A percentile compares a stretch with the other conserved stretches of the same genome.
Conservation (phyloP, 1,284 basidiomycete species). For the Malassezia pachydermatis region DNA sequence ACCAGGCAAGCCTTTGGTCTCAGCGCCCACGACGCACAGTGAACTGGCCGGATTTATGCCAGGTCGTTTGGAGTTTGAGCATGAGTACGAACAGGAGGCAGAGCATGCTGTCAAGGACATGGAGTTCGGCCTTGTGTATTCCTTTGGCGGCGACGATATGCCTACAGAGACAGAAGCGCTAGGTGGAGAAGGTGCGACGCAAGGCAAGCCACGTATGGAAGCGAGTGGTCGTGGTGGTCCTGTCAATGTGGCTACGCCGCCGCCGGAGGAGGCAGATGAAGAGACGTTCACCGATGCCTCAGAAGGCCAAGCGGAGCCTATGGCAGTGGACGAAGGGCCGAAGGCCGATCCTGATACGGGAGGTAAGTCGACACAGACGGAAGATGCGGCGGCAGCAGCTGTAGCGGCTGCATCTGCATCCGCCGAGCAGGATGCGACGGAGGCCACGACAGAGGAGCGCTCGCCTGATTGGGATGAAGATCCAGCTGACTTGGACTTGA, state of each 20-base stretch:
- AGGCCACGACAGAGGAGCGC: conserved; percentile 32
- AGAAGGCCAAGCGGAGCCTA: conserved; percentile 2
- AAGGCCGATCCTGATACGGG: not conserved
- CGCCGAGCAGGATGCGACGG: too few relatives aligned
- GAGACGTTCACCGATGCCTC: conserved; percentile 17
- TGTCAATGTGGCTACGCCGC: conserved; percentile 26
- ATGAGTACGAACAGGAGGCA: conserved; percentile 81
- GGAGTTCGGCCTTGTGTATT: conserved; percentile 77
- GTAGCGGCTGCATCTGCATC: conserved; percentile 15
- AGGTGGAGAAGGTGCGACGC: conserved; percentile 31
- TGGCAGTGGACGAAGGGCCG: conserved; percentile 13
- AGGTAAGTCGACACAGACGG: conserved; percentile 6
- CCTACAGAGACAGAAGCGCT: conserved; percentile 38
- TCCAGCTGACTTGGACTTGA: conserved; percentile 72
- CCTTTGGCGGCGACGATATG: conserved; percentile 66
- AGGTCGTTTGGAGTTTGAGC: conserved; percentile 91
- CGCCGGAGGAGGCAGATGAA: conserved; percentile 12
- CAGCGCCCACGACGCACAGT: conserved; percentile 75
- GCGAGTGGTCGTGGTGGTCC: conserved; percentile 59
- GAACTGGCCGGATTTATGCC: conserved; percentile 90
- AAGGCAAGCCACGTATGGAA: conserved; percentile 36
- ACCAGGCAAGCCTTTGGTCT: conserved; percentile 64
- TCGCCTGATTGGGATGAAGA: conserved; percentile 58
- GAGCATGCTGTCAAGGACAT: conserved; percentile 91
- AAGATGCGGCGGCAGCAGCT: not conserved